phyloP scores from a whole-genome alignment of 768 basidiomycete species.

The Lentinula raphanica region DNA sequence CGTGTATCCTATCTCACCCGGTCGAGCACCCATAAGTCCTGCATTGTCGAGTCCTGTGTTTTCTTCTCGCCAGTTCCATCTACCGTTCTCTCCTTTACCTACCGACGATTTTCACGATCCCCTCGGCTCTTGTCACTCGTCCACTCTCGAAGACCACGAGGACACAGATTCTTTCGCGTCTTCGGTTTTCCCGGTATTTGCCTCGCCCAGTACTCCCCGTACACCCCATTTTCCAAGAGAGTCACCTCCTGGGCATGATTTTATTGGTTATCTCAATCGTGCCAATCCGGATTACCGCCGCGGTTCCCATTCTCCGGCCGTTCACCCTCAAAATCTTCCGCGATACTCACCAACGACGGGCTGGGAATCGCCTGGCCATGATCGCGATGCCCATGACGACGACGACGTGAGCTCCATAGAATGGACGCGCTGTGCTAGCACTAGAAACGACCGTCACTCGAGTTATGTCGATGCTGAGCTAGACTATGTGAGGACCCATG shows the following conservation, averaged over 20 bases:
- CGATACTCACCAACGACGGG: constrained; percentile 4
- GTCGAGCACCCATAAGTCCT: constrained; percentile 19
- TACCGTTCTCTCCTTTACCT: constrained; percentile 14
- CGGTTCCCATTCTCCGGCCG: background rate
- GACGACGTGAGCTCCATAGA: background rate
- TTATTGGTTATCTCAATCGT: constrained; percentile 1
- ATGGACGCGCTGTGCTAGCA: constrained; percentile 4
- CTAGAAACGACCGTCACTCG: background rate
- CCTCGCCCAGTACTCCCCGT: constrained; percentile 8
- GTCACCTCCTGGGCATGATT: constrained; percentile 8
- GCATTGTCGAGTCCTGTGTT: constrained; percentile 14
- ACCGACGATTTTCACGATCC: constrained; percentile 9
- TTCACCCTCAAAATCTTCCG: background rate
- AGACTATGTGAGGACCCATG: background rate
- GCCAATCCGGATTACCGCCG: background rate
- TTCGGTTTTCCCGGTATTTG: constrained; percentile 25
- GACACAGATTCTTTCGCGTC: constrained; percentile 23
- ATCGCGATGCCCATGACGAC: too few relatives aligned
- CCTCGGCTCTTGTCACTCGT: background rate
- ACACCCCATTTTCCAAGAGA: constrained; percentile 10
- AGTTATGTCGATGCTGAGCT: background rate
- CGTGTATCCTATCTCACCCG: constrained; percentile 8
- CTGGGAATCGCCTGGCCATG: constrained; percentile 4
- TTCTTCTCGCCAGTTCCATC: constrained; percentile 16
- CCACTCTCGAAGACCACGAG: constrained; percentile 8